phyloP scores from a whole-genome alignment of 345 rosid genomes.

The Eucalyptus pauciflora region DNA sequence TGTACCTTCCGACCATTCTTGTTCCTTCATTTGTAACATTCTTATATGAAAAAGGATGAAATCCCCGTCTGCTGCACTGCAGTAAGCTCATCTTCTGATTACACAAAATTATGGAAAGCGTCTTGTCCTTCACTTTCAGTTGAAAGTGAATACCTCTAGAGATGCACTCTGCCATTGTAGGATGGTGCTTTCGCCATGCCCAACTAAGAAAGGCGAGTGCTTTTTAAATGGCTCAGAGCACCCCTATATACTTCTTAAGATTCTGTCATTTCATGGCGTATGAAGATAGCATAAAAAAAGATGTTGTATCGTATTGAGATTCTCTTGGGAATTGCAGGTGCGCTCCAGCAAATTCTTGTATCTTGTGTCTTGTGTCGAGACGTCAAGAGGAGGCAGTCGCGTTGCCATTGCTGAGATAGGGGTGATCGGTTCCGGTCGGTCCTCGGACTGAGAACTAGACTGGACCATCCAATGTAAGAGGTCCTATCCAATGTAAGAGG shows the following conservation, averaged over 20 bases:
- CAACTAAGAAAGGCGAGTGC: background rate
- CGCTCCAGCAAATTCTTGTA: background rate
- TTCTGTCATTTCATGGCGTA: background rate
- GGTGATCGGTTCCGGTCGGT: rapidly evolving
- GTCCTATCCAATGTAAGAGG: too few species aligned
- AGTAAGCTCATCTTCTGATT: background rate
- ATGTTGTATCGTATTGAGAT: background rate
- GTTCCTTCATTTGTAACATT: background rate
- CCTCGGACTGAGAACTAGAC: rapidly evolving
- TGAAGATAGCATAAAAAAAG: rapidly evolving
- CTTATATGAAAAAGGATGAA: background rate
- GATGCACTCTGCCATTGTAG: background rate
- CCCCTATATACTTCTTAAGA: background rate
- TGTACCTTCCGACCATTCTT: background rate
- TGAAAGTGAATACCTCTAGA: background rate
- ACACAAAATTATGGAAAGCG: background rate
- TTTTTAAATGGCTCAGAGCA: background rate
- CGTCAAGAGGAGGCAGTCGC: rapidly evolving
- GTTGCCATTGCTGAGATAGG: rapidly evolving
- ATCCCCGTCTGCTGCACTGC: background rate
- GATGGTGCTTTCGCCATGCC: background rate
- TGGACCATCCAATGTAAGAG: rapidly evolving
- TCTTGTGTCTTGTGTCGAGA: background rate
- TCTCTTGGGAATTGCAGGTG: background rate
- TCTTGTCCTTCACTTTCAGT: background rate